Conservation (phyloP, 208 protist genomes). For the Kentomonas sorsogonicus region DNA sequence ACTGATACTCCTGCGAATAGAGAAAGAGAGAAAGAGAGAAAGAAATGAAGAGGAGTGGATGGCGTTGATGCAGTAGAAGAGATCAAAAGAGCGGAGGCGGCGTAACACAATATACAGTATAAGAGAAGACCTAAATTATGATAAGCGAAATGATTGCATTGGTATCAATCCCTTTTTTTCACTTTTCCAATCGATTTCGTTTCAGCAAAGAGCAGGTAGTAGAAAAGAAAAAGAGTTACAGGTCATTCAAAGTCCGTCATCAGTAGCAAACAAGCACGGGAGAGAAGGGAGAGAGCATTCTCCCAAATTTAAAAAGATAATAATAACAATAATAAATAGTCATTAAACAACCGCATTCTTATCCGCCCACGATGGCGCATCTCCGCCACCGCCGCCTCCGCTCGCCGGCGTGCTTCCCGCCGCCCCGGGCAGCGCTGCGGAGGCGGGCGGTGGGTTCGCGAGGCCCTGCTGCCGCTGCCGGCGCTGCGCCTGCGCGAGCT, state of each 20-base stretch:
- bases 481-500: slow-evolving; percentile 35
- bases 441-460: slow-evolving; percentile 14
- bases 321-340: slow-evolving; percentile 1
- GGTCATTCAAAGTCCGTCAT: not conserved
- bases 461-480: slow-evolving; percentile 39
- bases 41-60: not conserved
- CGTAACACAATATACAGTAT: too few species aligned
- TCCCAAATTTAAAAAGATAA: not conserved
- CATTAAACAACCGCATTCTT: not conserved
- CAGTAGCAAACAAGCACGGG: not conserved
- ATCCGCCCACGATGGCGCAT: not conserved
- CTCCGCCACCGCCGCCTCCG: not conserved
- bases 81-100: too few species aligned
- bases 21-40: not conserved
- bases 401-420: not conserved
- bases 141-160: too few species aligned
- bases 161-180: too few species aligned
- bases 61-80: too few species aligned
- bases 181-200: too few species aligned
- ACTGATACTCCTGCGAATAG: too few species aligned
- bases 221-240: not conserved
- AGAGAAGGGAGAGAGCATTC: slow-evolving; percentile 1
- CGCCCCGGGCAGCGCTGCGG: not conserved
- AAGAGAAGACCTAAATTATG: too few species aligned
- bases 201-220: not conserved